Evolutionary conservation across 2,329 filamentous ascomycete species (phyloP).

Genomic region (Sclerotinia glacialis): DNA sequence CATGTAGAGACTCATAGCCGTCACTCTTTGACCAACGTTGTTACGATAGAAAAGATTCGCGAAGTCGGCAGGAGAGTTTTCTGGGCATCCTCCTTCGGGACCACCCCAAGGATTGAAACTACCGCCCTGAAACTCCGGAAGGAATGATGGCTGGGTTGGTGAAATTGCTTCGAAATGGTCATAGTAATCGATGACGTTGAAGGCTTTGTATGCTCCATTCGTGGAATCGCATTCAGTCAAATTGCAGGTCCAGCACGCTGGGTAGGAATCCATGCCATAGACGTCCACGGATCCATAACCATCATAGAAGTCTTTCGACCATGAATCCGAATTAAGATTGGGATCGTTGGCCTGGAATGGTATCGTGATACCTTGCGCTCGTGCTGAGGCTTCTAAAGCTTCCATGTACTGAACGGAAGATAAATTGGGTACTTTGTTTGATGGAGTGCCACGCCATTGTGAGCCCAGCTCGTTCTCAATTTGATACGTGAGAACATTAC

Average conservation of each 20-base stretch:
- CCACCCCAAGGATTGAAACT: conserved; percentile 62
- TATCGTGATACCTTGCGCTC: conserved; percentile 56
- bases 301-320: conserved; percentile 58
- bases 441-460: conserved; percentile 44
- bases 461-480: conserved; percentile 55
- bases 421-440: conserved; percentile 47
- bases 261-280: conserved; percentile 52
- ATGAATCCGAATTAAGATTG: conserved; percentile 56
- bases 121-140: conserved; percentile 60
- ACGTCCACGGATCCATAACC: conserved; percentile 56
- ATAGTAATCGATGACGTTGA: conserved; percentile 41
- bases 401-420: conserved; percentile 56
- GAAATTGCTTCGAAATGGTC: conserved; percentile 39
- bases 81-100: conserved; percentile 45
- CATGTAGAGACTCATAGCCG: conserved; percentile 62
- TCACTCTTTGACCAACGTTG: conserved; percentile 58
- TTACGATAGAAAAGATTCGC: conserved; percentile 64
- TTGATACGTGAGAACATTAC: conserved; percentile 55
- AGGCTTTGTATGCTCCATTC: conserved; percentile 56
- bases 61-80: conserved; percentile 56
- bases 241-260: conserved; percentile 62
- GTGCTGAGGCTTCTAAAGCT: conserved; percentile 50
- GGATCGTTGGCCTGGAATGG: conserved; percentile 59
- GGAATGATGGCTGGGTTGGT: conserved; percentile 44
- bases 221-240: conserved; percentile 58